These are phyloP conservation scores for Medicago arabica DNA, from an alignment of 306 rosid species.

Conservation along the genomic window DNA sequence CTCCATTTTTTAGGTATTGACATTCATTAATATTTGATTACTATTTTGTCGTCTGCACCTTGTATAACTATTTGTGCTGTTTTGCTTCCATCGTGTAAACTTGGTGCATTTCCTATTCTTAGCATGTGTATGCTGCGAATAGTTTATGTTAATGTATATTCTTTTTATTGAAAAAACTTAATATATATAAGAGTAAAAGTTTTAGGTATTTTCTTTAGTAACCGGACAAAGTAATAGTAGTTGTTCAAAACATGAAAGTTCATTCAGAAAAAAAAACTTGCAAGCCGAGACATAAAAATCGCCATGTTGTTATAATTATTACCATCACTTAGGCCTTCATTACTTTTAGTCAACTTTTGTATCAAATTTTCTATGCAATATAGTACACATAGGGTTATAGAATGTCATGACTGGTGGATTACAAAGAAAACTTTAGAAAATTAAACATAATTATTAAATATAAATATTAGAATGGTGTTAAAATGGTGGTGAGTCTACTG, in stretches of 20 bases:
- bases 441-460: background rate
- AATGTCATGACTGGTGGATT: constrained; percentile 35
- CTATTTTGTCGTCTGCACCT: too few species aligned
- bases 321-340: background rate
- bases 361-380: background rate
- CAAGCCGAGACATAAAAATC: constrained; percentile 23
- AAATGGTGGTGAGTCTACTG: background rate
- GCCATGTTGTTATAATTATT: background rate
- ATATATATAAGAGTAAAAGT: too few species aligned
- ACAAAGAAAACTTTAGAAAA: constrained; percentile 20
- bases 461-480: background rate
- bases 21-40: too few species aligned
- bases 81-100: too few species aligned
- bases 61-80: too few species aligned
- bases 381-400: background rate
- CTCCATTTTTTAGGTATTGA: too few species aligned
- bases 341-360: constrained; percentile 41
- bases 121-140: too few species aligned
- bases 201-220: too few species aligned
- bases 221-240: background rate
- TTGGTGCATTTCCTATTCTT: too few species aligned
- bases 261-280: background rate
- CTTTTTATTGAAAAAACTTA: too few species aligned
- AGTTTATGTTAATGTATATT: too few species aligned
- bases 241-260: background rate